phyloP scores from a whole-genome alignment of 176 grass and related monocot genomes.

The Paspalum notatum region DNA sequence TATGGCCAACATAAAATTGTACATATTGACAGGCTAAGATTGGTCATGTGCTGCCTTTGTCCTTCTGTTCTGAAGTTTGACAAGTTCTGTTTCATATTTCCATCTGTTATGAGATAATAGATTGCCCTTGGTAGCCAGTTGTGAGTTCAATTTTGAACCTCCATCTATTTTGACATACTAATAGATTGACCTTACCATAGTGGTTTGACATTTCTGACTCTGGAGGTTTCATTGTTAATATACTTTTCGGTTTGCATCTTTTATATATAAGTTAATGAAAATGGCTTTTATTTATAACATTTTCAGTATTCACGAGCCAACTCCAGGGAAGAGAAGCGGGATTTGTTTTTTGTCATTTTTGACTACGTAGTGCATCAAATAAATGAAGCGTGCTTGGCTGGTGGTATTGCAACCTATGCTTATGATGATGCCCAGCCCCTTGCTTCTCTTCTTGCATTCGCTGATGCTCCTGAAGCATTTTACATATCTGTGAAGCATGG shows the following conservation, averaged over 20 bases:
- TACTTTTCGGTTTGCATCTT: slow-evolving; percentile 4
- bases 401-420: slow-evolving; percentile 68
- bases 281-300: slow-evolving; percentile 24
- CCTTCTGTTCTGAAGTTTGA: background rate
- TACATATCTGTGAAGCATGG: slow-evolving; percentile 88
- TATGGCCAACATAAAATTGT: background rate
- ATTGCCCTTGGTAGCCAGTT: background rate
- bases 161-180: background rate
- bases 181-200: background rate
- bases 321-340: slow-evolving; percentile 83
- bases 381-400: slow-evolving; percentile 78
- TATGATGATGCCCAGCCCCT: slow-evolving; percentile 87
- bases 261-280: slow-evolving; percentile 24
- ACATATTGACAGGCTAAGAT: slow-evolving; percentile 7
- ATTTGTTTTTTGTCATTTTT: slow-evolving; percentile 91
- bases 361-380: slow-evolving; percentile 93
- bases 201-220: slow-evolving; percentile 25
- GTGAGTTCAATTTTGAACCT: background rate
- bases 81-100: background rate
- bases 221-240: slow-evolving; percentile 10
- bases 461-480: slow-evolving; percentile 93
- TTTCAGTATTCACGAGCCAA: slow-evolving; percentile 91
- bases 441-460: slow-evolving; percentile 73
- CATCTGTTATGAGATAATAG: background rate
- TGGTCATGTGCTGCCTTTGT: background rate